Conservation (phyloP, 495 filamentous ascomycete species). For the Sordaria brevicollis region DNA sequence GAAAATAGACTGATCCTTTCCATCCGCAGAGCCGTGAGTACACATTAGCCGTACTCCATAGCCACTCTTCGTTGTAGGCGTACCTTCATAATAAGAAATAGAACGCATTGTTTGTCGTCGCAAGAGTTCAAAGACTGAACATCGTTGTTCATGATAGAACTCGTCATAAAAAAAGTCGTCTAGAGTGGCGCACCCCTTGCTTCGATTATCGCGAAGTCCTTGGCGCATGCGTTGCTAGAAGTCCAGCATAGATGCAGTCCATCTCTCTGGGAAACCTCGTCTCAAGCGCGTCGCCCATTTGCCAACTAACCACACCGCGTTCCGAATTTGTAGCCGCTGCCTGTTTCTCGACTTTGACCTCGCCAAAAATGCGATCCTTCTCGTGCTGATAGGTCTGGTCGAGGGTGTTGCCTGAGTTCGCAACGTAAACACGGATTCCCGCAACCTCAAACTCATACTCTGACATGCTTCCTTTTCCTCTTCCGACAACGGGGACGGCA, state of each 20-base stretch:
- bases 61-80: background rate
- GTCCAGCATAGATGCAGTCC: slow-evolving; percentile 16
- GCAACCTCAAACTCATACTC: background rate
- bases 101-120: background rate
- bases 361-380: background rate
- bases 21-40: background rate
- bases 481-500: background rate
- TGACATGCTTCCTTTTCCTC: background rate
- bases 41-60: background rate
- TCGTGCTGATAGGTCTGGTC: background rate
- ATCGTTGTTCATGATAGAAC: background rate
- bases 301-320: slow-evolving; percentile 10
- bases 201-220: background rate
- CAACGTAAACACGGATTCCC: slow-evolving; percentile 6
- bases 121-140: background rate
- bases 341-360: background rate
- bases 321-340: background rate
- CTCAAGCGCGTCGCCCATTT: slow-evolving; percentile 15
- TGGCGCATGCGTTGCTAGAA: background rate
- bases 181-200: background rate
- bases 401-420: background rate
- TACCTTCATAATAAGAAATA: background rate
- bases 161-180: background rate
- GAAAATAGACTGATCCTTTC: background rate
- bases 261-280: slow-evolving; percentile 15